Percentiles rank a stretch among this genome's conserved stretches.
These are phyloP conservation scores for Candida sanyaensis DNA, from an alignment of 1,139 yeast genomes.

Conservation along the genomic window DNA sequence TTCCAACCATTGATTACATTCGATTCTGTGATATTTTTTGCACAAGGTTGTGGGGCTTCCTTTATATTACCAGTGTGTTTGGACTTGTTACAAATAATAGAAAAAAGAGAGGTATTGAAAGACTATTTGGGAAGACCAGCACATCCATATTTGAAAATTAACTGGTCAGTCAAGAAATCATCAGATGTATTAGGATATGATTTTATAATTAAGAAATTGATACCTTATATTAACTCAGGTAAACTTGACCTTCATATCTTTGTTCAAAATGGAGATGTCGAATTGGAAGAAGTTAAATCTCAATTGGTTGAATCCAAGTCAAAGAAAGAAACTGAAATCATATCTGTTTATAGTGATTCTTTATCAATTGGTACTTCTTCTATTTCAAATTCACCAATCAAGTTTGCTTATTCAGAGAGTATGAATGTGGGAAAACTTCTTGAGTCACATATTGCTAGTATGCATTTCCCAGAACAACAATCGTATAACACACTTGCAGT, in stretches of 20 bases:
- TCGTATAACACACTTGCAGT: conserved; percentile 33
- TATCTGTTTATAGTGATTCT: not conserved
- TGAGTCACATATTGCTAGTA: conserved; percentile 8
- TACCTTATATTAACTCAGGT: conserved; percentile 25
- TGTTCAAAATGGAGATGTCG: conserved; percentile 9
- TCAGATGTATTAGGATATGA: conserved; percentile 39
- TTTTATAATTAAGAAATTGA: conserved; percentile 30
- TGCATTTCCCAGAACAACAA: conserved; percentile 10
- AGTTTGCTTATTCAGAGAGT: conserved; percentile 4
- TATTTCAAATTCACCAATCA: conserved; percentile 1
- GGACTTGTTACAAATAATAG: conserved; percentile 31
- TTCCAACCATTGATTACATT: conserved; percentile 44
- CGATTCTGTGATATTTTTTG: conserved; percentile 40
- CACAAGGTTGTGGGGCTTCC: conserved; percentile 51
- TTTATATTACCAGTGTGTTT: conserved; percentile 49
- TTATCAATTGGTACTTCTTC: not conserved
- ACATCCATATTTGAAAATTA: conserved; percentile 26
- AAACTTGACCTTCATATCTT: conserved; percentile 21
- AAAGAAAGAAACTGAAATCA: not conserved
- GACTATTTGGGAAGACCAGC: conserved; percentile 39
- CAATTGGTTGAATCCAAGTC: not conserved
- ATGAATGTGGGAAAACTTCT: conserved; percentile 6
- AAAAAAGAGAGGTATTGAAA: conserved; percentile 22
- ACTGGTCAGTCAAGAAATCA: conserved; percentile 34
- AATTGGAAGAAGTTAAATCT: not conserved